Evolutionary conservation across 23 red algal genomes (phyloP).

Genomic region (Gracilariopsis chorda): DNA sequence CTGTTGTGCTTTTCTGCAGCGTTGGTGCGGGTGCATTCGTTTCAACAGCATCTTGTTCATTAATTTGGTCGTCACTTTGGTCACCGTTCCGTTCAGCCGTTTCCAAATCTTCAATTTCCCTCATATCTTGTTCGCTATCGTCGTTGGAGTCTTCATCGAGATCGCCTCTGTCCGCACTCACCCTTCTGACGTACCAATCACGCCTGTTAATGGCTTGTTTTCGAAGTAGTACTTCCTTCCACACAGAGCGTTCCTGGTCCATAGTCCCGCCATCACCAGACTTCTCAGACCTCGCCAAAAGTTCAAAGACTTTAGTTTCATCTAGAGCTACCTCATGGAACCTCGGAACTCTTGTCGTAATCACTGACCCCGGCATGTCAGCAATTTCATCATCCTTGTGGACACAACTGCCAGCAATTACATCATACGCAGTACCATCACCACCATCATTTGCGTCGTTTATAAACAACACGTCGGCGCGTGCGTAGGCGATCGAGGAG

Average conservation of each 20-base stretch:
- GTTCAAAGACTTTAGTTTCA: not conserved
- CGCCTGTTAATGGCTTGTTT: not conserved
- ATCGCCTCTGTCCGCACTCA: not conserved
- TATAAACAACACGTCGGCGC: not conserved
- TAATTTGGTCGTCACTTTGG: not conserved
- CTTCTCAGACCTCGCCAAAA: not conserved
- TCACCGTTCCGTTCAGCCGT: not conserved
- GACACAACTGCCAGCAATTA: not conserved
- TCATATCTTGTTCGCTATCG: not conserved
- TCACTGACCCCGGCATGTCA: not conserved
- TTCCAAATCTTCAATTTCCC: not conserved
- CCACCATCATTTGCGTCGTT: not conserved
- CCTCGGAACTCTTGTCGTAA: not conserved
- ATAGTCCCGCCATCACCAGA: not conserved
- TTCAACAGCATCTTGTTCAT: not conserved
- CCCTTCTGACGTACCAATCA: constrained; percentile 1
- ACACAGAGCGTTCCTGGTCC: not conserved
- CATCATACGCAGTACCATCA: not conserved
- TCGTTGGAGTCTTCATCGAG: not conserved
- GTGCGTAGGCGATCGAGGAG: not conserved
- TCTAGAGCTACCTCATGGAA: not conserved
- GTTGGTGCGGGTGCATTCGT: too few species aligned
- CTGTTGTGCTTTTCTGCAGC: too few species aligned
- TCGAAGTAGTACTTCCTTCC: constrained; percentile 9
- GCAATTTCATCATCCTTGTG: not conserved